These are phyloP conservation scores for Rickenella mellea DNA, from an alignment of 768 basidiomycete genomes.

Conservation along the genomic window DNA sequence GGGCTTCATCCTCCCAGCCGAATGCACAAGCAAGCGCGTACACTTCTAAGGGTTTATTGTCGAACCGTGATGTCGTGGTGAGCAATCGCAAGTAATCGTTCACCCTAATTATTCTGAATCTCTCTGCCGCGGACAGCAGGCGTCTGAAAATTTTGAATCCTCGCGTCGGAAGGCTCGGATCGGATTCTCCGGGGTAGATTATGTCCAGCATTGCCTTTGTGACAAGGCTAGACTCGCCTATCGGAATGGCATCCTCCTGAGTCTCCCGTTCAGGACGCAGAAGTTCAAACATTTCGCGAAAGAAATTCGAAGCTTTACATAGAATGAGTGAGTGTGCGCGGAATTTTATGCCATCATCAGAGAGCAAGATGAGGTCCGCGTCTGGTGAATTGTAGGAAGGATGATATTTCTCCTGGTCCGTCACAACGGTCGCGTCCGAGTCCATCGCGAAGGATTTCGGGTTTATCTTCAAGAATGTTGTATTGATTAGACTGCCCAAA, in stretches of 20 bases:
- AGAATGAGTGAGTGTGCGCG: not conserved
- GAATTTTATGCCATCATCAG: not conserved
- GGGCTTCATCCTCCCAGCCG: not conserved
- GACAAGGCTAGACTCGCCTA: not conserved
- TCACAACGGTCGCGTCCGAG: too few species aligned
- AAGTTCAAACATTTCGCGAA: conserved; percentile 8
- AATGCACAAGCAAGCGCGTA: not conserved
- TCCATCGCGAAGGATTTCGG: too few species aligned
- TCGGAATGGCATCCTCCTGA: not conserved
- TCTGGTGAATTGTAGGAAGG: not conserved
- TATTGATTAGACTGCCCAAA: too few species aligned
- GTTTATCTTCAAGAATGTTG: too few species aligned
- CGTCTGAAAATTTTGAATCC: not conserved
- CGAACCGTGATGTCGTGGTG: not conserved
- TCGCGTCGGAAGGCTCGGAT: not conserved
- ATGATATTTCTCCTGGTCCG: not conserved
- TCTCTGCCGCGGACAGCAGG: not conserved
- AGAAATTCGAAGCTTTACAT: conserved; percentile 9
- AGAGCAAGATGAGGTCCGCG: not conserved
- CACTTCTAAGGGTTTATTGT: not conserved
- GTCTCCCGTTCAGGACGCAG: not conserved
- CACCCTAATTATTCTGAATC: not conserved
- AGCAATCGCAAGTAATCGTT: not conserved
- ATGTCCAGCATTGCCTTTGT: not conserved
- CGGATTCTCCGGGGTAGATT: not conserved